Base-by-base conservation (phyloP, 768 basidiomycete species). In the Mrakia blollopis region DNA sequence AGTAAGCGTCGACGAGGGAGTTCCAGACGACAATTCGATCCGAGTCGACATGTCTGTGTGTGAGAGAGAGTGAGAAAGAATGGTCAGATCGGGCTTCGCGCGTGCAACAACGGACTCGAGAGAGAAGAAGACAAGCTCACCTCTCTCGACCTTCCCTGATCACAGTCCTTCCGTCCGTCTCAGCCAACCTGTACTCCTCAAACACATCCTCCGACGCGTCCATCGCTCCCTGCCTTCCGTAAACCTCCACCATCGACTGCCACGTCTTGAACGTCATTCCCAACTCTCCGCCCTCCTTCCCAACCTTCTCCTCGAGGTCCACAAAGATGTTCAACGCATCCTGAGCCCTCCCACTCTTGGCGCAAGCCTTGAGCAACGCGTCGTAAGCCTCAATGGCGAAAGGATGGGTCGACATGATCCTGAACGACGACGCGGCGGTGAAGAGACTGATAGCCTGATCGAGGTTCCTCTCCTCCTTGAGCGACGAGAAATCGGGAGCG, bases 391-490 rank as follows among this genome's bases (percentile, higher is more conserved):
- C 70, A n/a, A 79, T 81, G 61, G 73, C 73, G 32, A 69, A 83
- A 63, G 89, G 81, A 6, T 81, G 79, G 10, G 79, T 62, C 61
- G 81, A 80, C 30, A 84, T 83, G 23, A 81, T 78, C 13, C 82
- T 78, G 32, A 86, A 82, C 11, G 86, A 81, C 39, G 86, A 84
- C 25, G 89, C 86, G 0, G 88, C 86, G 35, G 90, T 86, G 83
- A 94, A 94, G 23, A 95, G 84, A 23, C 88, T 86, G 84, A 93
- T 85, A 0, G 92, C 92, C 0, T 89, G 87, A 0, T 85, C 81
- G 78, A 93, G 89, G 79, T 91, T 92, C 80, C 88, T 87, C 81
- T 95, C 93, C 39, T 85, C 80, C 30, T 84, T 84, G 32, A 92
- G 86, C 2, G 83, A 78, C 0, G 82, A 83, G 57, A 88, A 85